Conservation (phyloP, 805 yeast genomes). For the Hanseniaspora taiwanica region DNA sequence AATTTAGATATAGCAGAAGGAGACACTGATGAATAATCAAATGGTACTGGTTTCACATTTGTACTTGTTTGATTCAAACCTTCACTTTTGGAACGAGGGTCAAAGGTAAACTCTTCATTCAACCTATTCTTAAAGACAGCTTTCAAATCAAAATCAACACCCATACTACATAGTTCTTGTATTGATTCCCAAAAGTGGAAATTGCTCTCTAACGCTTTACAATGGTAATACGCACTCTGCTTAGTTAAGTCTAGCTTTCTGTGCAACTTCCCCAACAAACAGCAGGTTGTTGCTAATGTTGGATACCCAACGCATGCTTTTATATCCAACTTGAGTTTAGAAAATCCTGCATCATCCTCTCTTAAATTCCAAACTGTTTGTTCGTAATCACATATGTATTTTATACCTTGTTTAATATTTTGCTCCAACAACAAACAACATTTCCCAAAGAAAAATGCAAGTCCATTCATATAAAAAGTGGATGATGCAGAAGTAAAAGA, state of each 20-base stretch:
- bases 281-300: conserved; percentile 55
- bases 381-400: neutral
- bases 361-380: conserved; percentile 4
- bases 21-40: too few relatives aligned
- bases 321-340: too few relatives aligned
- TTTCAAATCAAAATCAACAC: conserved; percentile 44
- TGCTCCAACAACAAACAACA: conserved; percentile 5
- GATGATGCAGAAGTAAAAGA: neutral
- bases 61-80: neutral
- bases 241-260: conserved; percentile 42
- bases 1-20: neutral
- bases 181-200: conserved; percentile 84
- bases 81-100: neutral
- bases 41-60: too few relatives aligned
- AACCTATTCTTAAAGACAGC: neutral
- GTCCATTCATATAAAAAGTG: conserved; percentile 1
- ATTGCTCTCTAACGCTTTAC: conserved; percentile 56
- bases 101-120: neutral
- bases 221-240: conserved; percentile 53
- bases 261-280: conserved; percentile 59
- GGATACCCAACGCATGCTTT: conserved; percentile 29
- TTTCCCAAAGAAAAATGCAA: conserved; percentile 8
- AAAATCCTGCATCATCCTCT: too few relatives aligned
- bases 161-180: conserved; percentile 57
- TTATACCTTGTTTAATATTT: conserved; percentile 3